Conservation (phyloP, 129 eudicot species). For the Rutidosis leptorrhynchoides region DNA sequence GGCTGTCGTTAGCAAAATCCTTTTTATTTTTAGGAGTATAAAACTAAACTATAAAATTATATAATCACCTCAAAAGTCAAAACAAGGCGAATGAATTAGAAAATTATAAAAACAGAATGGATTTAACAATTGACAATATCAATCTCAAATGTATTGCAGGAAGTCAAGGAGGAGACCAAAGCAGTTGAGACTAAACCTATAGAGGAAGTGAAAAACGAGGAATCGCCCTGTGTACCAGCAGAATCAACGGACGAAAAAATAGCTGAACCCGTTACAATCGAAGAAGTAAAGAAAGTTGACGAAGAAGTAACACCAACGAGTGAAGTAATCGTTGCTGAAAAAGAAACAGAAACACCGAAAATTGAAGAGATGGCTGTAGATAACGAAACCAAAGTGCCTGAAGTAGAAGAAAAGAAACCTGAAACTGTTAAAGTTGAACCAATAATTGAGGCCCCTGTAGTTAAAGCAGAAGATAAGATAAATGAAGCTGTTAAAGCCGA, state of each 20-base stretch:
- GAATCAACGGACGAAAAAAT: slow-evolving; percentile 17
- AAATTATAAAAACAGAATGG: neutral
- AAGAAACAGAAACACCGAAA: slow-evolving; percentile 17
- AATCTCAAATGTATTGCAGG: slow-evolving; percentile 32
- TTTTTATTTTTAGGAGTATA: no score
- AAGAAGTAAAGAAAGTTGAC: slow-evolving; percentile 19
- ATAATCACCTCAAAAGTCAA: neutral
- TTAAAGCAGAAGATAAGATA: slow-evolving; percentile 20
- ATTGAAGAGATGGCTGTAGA: slow-evolving; percentile 32
- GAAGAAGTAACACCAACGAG: slow-evolving; percentile 30
- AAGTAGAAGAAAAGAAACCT: slow-evolving; percentile 29
- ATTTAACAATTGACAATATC: neutral
- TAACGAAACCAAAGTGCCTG: slow-evolving; percentile 27
- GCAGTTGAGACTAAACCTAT: slow-evolving; percentile 14
- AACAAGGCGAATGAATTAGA: neutral
- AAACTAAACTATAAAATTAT: neutral
- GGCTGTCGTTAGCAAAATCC: no score
- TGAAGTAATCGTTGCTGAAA: slow-evolving; percentile 20
- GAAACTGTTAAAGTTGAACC: slow-evolving; percentile 26
- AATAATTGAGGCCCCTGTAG: slow-evolving; percentile 10
- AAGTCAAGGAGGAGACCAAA: slow-evolving; percentile 43
- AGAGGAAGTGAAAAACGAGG: slow-evolving; percentile 14
- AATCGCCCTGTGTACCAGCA: slow-evolving; percentile 19
- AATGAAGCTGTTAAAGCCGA: neutral
- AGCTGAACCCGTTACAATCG: slow-evolving; percentile 22